Base-by-base conservation (phyloP, 2,329 filamentous ascomycete species). In the Colletotrichum scovillei region DNA sequence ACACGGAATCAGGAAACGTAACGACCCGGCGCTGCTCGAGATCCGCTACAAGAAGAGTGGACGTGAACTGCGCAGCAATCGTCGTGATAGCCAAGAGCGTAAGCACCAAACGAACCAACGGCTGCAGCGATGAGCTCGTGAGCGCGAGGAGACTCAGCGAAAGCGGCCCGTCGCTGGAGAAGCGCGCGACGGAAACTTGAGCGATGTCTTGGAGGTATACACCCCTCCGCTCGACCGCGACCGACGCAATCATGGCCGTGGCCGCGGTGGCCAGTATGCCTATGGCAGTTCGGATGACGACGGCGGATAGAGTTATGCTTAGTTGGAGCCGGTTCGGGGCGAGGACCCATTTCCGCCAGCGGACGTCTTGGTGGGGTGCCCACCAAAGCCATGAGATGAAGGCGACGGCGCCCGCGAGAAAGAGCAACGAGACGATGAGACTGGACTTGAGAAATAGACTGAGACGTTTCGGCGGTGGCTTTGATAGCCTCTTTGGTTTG, bases 171-270 rank as follows among this genome's bases (percentile, higher is more conserved):
- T 32, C 28, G 0, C 46, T 59, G 9, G 60, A 58, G 28, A 70
- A 70, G 3, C 67, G 42, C 6, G 62, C 62, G 8, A 65, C 8
- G 1, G 67, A 70, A 1, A 70, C 30, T 30, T 53, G 26, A 3
- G 62, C 53, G 7, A 65, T 22, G 2, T 58, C 35, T 16, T 22
- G 38, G 11, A 63, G 32, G 7, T 64, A 26, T 7, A 67, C 55
- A 2, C 67, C 67, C 4, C 62, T 53, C 2, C 68, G 56, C 19
- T 71, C 68, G 14, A 71, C 46, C 4, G 68, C 68, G 11, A 57
- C 35, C 9, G 67, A 58, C 1, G 60, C 59, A 30, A 70, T 42
- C 67, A 70, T 65, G n/a, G 67, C 49, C n/a, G 67, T 70, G 14
- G 67, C 67, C 0, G 16, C 26, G 7, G 58, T 60, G 2, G 59